Conservation (phyloP, 2,329 filamentous ascomycete genomes). For the Talaromyces pinophilus region DNA sequence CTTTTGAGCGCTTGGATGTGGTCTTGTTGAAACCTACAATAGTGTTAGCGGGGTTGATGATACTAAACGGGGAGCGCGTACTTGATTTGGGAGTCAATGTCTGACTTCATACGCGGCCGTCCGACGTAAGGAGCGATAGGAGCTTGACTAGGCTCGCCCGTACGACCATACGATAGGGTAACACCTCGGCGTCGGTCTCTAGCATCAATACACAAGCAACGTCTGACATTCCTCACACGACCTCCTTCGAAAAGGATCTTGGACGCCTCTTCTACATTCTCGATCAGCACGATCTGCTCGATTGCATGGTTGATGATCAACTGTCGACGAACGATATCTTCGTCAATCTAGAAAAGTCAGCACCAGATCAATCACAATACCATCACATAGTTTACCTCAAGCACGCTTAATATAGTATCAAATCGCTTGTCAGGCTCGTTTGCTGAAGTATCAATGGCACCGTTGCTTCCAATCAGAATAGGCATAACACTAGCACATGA, state of each 20-base stretch:
- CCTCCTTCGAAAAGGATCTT: slow-evolving; percentile 66
- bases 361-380: background rate
- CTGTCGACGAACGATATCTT: slow-evolving; percentile 74
- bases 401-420: slow-evolving; percentile 75
- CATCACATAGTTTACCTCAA: slow-evolving; percentile 55
- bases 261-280: slow-evolving; percentile 66
- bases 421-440: slow-evolving; percentile 73
- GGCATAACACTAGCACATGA: slow-evolving; percentile 49
- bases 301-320: slow-evolving; percentile 80
- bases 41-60: slow-evolving; percentile 15
- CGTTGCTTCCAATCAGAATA: slow-evolving; percentile 64
- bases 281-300: slow-evolving; percentile 80
- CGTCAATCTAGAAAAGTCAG: slow-evolving; percentile 62
- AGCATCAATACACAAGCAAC: slow-evolving; percentile 65
- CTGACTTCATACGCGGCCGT: slow-evolving; percentile 74
- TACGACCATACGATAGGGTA: slow-evolving; percentile 56
- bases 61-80: slow-evolving; percentile 30
- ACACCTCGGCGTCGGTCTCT: slow-evolving; percentile 64
- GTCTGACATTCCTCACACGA: slow-evolving; percentile 68
- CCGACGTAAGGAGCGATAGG: slow-evolving; percentile 57
- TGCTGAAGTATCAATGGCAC: slow-evolving; percentile 58
- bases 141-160: slow-evolving; percentile 52
- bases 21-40: slow-evolving; percentile 47
- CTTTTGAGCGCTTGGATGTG: slow-evolving; percentile 55
- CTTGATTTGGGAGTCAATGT: slow-evolving; percentile 67